Percentiles rank a stretch among this genome's conserved stretches.
phyloP scores from a whole-genome alignment of 2,329 filamentous ascomycete species.

The Penicillium sp. region DNA sequence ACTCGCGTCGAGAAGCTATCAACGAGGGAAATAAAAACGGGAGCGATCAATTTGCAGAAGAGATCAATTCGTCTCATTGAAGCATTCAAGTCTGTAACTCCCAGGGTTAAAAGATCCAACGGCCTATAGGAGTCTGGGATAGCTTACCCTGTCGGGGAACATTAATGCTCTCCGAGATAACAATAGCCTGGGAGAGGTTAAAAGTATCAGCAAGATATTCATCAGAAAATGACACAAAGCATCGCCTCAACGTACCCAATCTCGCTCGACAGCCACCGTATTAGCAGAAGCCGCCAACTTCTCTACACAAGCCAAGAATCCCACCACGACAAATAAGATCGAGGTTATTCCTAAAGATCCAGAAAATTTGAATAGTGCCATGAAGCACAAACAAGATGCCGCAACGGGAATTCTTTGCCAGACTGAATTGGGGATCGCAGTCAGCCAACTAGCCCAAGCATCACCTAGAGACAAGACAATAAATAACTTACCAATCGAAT shows the following conservation, averaged over 20 bases:
- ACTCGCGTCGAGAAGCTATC: slow-evolving; percentile 48
- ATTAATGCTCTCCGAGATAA: slow-evolving; percentile 37
- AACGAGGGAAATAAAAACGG: slow-evolving; percentile 56
- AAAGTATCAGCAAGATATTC: neutral
- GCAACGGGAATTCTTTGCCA: slow-evolving; percentile 49
- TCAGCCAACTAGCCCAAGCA: slow-evolving; percentile 3
- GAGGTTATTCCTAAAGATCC: slow-evolving; percentile 6
- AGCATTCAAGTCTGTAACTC: slow-evolving; percentile 50
- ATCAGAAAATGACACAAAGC: neutral
- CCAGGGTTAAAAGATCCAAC: slow-evolving; percentile 28
- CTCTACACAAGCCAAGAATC: slow-evolving; percentile 67
- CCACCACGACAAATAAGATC: slow-evolving; percentile 41
- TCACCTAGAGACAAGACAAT: neutral
- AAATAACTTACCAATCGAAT: slow-evolving; percentile 49
- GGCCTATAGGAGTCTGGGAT: slow-evolving; percentile 19
- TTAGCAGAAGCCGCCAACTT: slow-evolving; percentile 70
- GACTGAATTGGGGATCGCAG: slow-evolving; percentile 23
- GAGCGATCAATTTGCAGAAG: slow-evolving; percentile 60
- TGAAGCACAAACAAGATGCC: slow-evolving; percentile 54
- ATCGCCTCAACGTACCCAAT: slow-evolving; percentile 57
- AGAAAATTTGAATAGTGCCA: slow-evolving; percentile 31
- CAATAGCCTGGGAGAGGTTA: slow-evolving; percentile 29
- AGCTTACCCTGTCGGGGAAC: slow-evolving; percentile 46
- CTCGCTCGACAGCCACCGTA: slow-evolving; percentile 69
- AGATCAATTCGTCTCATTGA: slow-evolving; percentile 63